A percentile compares a stretch with the other conserved stretches of the same genome.
Conservation (phyloP, 306 rosid species). For the Luffa aegyptiaca region DNA sequence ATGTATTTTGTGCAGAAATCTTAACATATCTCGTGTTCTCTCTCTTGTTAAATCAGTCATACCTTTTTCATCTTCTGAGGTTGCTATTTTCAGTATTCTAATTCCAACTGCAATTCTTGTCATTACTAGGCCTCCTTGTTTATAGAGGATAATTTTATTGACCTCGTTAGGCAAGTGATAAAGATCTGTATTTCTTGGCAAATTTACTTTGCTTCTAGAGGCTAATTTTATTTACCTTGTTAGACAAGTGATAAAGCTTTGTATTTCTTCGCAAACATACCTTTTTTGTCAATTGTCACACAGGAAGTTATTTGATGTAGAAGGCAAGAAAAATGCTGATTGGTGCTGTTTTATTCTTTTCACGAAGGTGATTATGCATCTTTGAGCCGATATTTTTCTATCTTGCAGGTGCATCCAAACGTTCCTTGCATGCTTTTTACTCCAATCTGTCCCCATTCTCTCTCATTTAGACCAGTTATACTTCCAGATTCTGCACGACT, state of each 20-base stretch:
- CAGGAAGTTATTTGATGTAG: neutral
- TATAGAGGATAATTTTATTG: neutral
- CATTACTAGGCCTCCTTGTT: neutral
- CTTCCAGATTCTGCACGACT: slow-evolving; percentile 97
- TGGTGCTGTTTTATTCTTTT: neutral
- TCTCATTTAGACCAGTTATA: slow-evolving; percentile 95
- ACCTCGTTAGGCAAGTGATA: neutral
- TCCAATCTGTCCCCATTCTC: slow-evolving; percentile 97
- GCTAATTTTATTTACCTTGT: neutral
- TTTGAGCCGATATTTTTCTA: slow-evolving; percentile 15
- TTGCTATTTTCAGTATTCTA: neutral
- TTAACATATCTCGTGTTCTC: neutral
- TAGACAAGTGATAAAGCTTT: neutral
- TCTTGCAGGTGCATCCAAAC: slow-evolving; percentile 90
- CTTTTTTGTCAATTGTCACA: neutral
- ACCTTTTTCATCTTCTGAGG: neutral
- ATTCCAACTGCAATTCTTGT: neutral
- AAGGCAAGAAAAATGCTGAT: neutral
- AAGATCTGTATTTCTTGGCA: neutral
- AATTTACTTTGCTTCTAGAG: neutral
- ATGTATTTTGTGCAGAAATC: neutral
- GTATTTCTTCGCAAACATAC: neutral
- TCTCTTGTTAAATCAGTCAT: neutral
- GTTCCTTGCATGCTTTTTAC: slow-evolving; percentile 99
- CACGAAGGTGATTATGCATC: slow-evolving; percentile 8